These are phyloP conservation scores for Hemisphaericaspora nanyangensis DNA, from an alignment of 805 yeast genomes.

Conservation along the genomic window DNA sequence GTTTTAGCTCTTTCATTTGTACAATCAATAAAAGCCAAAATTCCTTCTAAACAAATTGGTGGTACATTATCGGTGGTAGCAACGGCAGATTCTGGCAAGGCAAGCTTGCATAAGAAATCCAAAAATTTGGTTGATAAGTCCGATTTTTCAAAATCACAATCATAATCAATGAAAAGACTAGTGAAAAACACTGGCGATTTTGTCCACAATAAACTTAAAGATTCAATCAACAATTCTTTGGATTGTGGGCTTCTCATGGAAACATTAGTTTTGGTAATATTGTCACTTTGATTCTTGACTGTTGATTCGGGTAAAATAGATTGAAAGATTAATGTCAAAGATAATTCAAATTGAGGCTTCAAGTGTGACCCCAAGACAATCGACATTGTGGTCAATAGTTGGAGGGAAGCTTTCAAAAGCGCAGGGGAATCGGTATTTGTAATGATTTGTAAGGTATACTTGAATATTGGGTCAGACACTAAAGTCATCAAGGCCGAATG, in stretches of 20 bases:
- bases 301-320: constrained; percentile 42
- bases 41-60: constrained; percentile 87
- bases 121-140: constrained; percentile 69
- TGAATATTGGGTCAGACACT: constrained; percentile 78
- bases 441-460: constrained; percentile 75
- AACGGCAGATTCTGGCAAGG: constrained; percentile 81
- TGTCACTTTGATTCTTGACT: constrained; percentile 16
- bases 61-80: constrained; percentile 84
- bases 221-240: constrained; percentile 84
- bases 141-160: constrained; percentile 83
- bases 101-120: constrained; percentile 67
- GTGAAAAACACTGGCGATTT: constrained; percentile 77
- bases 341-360: constrained; percentile 77
- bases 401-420: constrained; percentile 70
- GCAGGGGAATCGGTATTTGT: constrained; percentile 71
- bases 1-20: constrained; percentile 49
- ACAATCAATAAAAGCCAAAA: constrained; percentile 65
- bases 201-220: constrained; percentile 76
- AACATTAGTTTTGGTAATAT: constrained; percentile 15
- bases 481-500: constrained; percentile 66
- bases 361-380: constrained; percentile 61
- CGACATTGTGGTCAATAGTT: constrained; percentile 68
- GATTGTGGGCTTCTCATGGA: constrained; percentile 33
- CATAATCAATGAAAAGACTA: constrained; percentile 74
- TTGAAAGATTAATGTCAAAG: constrained; percentile 60